These are phyloP conservation scores for Coprinellus aureogranulatus DNA, from an alignment of 768 basidiomycete genomes.

Conservation along the genomic window DNA sequence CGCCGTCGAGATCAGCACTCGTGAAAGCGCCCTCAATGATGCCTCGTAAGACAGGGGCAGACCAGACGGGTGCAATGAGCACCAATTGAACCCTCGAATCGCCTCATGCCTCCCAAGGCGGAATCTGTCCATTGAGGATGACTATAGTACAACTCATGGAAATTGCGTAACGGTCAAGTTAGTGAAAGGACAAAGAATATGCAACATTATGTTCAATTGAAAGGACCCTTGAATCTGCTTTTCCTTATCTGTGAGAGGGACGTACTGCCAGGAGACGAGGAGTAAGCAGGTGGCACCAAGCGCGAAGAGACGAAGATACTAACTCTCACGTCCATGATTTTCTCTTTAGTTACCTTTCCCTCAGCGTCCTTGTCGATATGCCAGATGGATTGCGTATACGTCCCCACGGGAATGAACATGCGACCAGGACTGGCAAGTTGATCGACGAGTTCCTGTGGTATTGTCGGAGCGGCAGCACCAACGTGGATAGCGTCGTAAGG, in stretches of 20 bases:
- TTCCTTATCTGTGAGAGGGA: slow-evolving; percentile 15
- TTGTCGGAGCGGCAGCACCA: slow-evolving; percentile 80
- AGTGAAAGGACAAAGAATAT: neutral
- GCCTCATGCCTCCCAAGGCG: too few species aligned
- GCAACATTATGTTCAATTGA: neutral
- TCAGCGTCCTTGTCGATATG: slow-evolving; percentile 76
- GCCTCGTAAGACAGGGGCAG: too few species aligned
- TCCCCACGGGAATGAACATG: slow-evolving; percentile 94
- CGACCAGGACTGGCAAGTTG: slow-evolving; percentile 74
- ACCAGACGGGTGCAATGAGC: too few species aligned
- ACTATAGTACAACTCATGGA: too few species aligned
- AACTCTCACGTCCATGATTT: slow-evolving; percentile 82
- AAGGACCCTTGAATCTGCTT: slow-evolving; percentile 8
- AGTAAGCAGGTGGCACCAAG: slow-evolving; percentile 10
- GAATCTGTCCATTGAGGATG: too few species aligned
- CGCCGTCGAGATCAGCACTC: too few species aligned
- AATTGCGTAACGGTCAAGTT: too few species aligned
- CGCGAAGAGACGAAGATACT: slow-evolving; percentile 24
- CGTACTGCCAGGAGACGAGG: slow-evolving; percentile 8
- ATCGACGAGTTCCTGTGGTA: slow-evolving; percentile 70
- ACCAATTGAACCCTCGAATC: too few species aligned
- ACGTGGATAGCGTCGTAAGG: slow-evolving; percentile 90
- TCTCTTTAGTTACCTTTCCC: slow-evolving; percentile 61
- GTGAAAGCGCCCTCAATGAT: too few species aligned
- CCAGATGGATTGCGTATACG: slow-evolving; percentile 54